A percentile compares a stretch with the other conserved stretches of the same genome.
Evolutionary conservation across 2,329 filamentous ascomycete species (phyloP).

Genomic region (Ophiobolus disseminans): DNA sequence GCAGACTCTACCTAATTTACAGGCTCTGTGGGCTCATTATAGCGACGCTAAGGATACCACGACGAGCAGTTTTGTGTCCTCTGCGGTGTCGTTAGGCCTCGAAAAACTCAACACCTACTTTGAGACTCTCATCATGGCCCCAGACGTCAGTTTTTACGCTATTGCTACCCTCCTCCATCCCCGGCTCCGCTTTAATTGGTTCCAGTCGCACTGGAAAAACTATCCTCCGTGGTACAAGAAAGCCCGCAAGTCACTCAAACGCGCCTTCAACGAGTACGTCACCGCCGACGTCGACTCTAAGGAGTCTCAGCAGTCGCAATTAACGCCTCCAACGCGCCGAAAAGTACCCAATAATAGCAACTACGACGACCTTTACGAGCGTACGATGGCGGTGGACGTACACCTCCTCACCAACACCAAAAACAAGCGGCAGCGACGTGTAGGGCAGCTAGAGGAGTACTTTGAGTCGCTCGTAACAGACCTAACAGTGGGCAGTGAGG

Average conservation of each 20-base stretch:
- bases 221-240: neutral
- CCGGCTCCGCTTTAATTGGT: neutral
- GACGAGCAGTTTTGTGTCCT: neutral
- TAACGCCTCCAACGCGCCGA: neutral
- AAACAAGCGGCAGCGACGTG: neutral
- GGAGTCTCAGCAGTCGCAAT: neutral
- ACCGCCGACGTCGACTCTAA: neutral
- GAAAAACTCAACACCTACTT: neutral
- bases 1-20: neutral
- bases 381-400: neutral
- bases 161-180: neutral
- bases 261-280: neutral
- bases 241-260: neutral
- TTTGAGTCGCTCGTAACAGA: neutral
- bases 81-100: neutral
- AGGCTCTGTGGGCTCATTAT: neutral
- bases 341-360: neutral
- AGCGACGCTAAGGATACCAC: neutral
- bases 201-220: neutral
- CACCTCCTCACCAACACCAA: neutral
- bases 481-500: neutral
- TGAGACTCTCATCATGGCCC: neutral
- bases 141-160: neutral
- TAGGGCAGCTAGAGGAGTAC: neutral
- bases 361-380: neutral